phyloP scores from a whole-genome alignment of 352 stramenopile genomes.

The Phytophthora hibernalis region DNA sequence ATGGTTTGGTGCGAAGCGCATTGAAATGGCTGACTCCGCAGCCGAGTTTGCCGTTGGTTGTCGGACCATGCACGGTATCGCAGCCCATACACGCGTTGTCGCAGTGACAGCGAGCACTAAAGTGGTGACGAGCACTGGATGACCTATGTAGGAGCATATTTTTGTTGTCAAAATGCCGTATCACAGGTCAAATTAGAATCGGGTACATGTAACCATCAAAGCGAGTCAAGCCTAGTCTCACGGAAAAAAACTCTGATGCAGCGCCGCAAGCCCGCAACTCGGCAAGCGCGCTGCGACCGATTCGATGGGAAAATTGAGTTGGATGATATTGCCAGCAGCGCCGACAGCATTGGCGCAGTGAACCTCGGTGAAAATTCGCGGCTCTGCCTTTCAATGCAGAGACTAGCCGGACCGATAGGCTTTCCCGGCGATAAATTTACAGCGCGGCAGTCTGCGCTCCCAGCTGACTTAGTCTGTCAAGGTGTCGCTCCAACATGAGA shows the following conservation, averaged over 20 bases:
- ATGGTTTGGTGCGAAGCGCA: neutral
- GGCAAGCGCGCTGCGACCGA: constrained; percentile 1
- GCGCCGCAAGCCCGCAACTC: no score
- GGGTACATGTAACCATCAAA: no score
- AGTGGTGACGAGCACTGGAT: no score
- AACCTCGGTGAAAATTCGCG: constrained; percentile 31
- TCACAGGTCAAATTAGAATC: no score
- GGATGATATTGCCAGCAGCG: constrained; percentile 32
- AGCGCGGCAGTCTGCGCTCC: constrained; percentile 1
- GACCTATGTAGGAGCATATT: no score
- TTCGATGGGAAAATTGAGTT: constrained; percentile 26
- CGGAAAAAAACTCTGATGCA: no score
- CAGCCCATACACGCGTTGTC: constrained; percentile 20
- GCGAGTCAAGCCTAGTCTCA: no score
- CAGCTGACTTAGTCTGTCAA: constrained; percentile 1
- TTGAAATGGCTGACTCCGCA: constrained; percentile 13
- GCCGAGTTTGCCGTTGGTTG: constrained; percentile 2
- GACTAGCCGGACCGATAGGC: constrained; percentile 14
- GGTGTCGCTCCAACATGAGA: neutral
- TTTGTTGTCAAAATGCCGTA: no score
- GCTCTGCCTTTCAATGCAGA: constrained; percentile 25
- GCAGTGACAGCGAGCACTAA: constrained; percentile 9
- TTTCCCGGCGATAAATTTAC: constrained; percentile 38
- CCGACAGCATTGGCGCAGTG: constrained; percentile 11
- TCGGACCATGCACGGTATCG: constrained; percentile 26